These are phyloP conservation scores for Arxiozyma bovina DNA, from an alignment of 1,139 yeast species.

Conservation along the genomic window DNA sequence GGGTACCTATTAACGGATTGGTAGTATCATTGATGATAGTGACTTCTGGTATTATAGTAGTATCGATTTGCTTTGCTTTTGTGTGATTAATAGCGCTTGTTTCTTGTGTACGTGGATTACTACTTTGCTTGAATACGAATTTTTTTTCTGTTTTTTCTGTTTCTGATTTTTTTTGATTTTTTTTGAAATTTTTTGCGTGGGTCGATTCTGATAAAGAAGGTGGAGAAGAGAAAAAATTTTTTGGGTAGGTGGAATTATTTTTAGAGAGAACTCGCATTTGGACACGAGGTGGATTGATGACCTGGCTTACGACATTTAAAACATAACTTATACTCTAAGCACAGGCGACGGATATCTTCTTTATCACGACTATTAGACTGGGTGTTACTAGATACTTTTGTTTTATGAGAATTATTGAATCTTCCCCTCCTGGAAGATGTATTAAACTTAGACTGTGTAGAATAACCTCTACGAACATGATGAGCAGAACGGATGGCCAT, in stretches of 20 bases:
- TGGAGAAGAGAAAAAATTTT: no score
- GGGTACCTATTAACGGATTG: not conserved
- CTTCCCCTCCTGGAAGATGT: not conserved
- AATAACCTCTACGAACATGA: not conserved
- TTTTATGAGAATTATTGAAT: not conserved
- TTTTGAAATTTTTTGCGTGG: no score
- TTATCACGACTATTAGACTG: not conserved
- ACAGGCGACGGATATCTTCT: not conserved
- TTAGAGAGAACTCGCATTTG: not conserved
- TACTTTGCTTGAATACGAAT: no score
- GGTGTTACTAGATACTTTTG: not conserved
- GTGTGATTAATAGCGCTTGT: no score
- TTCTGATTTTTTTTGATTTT: no score
- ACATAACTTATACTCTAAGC: no score
- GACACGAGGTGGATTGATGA: not conserved
- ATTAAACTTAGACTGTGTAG: not conserved
- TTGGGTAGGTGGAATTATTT: no score
- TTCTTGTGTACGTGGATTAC: no score
- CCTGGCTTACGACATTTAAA: not conserved
- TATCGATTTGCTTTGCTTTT: not conserved
- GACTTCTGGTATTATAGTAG: not conserved
- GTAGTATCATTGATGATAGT: not conserved
- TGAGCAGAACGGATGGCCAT: not conserved
- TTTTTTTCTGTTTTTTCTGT: no score
- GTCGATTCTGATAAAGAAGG: no score